Percentiles rank a stretch among this genome's conserved stretches.
Evolutionary conservation across 1,284 basidiomycete genomes (phyloP).

Genomic region (Tilletia caries): DNA sequence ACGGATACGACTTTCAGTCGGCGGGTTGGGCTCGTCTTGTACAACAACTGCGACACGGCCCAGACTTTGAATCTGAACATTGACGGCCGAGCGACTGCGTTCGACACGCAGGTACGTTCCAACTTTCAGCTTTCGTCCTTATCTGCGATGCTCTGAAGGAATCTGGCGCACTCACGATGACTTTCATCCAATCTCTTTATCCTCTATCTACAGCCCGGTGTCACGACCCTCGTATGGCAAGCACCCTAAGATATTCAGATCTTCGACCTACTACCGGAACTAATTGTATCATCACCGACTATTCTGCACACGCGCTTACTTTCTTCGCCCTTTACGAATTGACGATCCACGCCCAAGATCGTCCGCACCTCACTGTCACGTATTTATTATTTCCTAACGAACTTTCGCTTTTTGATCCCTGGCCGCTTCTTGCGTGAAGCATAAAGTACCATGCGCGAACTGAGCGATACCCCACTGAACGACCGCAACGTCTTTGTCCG

Average conservation of each 20-base stretch:
- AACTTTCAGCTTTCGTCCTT: not conserved
- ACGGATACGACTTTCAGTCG: conserved; percentile 15
- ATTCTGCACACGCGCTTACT: no score
- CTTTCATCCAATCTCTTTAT: not conserved
- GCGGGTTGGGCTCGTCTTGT: conserved; percentile 28
- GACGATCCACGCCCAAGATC: no score
- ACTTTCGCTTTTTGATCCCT: no score
- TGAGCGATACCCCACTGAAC: conserved; percentile 71
- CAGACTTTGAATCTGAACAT: conserved; percentile 23
- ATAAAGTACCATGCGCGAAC: conserved; percentile 34
- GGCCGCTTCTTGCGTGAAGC: no score
- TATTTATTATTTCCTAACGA: no score
- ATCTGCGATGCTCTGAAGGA: not conserved
- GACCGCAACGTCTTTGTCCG: conserved; percentile 93
- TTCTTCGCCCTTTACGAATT: no score
- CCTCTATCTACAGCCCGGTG: conserved; percentile 21
- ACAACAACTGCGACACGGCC: conserved; percentile 27
- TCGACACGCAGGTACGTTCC: not conserved
- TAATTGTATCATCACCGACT: no score
- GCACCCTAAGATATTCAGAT: conserved; percentile 29
- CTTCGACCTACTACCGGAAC: no score
- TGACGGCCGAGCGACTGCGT: conserved; percentile 25
- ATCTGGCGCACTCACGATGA: not conserved
- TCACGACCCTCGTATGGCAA: conserved; percentile 37
- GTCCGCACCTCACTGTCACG: no score